Base-by-base conservation (phyloP, 2,329 filamentous ascomycete species). In the Phaeosphaeriaceae sp. region DNA sequence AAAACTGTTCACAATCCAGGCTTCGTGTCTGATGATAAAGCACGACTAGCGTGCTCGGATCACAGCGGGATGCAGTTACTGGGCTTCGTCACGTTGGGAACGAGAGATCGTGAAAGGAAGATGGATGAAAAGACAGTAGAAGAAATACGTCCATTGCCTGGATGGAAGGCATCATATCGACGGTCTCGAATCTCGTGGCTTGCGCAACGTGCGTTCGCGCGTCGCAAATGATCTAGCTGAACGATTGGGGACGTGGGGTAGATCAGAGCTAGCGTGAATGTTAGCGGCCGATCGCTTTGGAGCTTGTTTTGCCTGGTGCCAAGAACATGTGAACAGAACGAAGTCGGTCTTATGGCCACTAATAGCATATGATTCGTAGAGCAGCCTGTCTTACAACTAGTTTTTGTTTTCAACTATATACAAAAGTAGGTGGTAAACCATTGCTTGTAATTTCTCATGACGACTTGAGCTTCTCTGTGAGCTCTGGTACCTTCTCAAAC, bases 401-500 rank as follows among this genome's bases (percentile, higher is more conserved):
- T 42, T 3, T 22, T 20, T 53, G 48, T 15, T 45, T 27, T 53
- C n/a, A n/a, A 47, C 5, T 53, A 47, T 53, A 20, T 44, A 53
- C 27, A 27, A 22, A 46, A 36, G 24, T 46, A 45, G 41, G 51
- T 46, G 17, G 36, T 21, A 42, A 22, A 24, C 11, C 25, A 31
- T 15, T 27, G 20, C 24, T 25, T 10, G 22, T 13, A 15, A 50
- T 49, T 69, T 72, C 61, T 75, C 69, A 52, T 71, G 57, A 36
- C 31, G 31, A 36, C 83, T 94, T 95, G 65, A 99, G 77, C 86
- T 98, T 98, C 82, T 97, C 91, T 1, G 93, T 98, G 78, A 99
- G 82, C 83, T 98, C 93, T 1, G 95, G 95, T 45, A 97, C 92
- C 82, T 92, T 93, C 57, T 97, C 92, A 76, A 98, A 98, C 70